These are phyloP conservation scores for Calonectria pauciramosa DNA, from an alignment of 2,329 filamentous ascomycete genomes.

Conservation along the genomic window DNA sequence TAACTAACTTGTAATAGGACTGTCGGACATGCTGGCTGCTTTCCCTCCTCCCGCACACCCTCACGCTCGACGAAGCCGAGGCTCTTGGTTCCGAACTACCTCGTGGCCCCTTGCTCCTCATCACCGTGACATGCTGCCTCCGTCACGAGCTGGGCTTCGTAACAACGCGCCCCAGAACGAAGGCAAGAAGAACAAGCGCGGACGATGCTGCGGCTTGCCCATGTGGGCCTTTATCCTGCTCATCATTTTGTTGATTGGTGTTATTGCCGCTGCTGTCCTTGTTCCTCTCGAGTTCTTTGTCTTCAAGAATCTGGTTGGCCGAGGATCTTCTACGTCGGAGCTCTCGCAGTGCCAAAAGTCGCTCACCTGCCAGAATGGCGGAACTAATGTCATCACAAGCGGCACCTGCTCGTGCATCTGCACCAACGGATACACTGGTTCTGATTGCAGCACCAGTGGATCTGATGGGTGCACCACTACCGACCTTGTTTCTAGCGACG, in stretches of 20 bases:
- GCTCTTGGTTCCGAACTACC: slow-evolving; percentile 58
- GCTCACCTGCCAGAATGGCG: slow-evolving; percentile 82
- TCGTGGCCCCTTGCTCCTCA: slow-evolving; percentile 65
- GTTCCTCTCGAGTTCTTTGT: slow-evolving; percentile 79
- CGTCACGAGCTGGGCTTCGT: slow-evolving; percentile 39
- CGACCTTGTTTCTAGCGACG: slow-evolving; percentile 57
- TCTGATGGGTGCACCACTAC: slow-evolving; percentile 68
- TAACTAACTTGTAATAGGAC: slow-evolving; percentile 64
- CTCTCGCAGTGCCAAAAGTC: slow-evolving; percentile 70
- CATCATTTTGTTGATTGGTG: slow-evolving; percentile 74
- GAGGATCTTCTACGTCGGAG: slow-evolving; percentile 53
- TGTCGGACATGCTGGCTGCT: slow-evolving; percentile 76
- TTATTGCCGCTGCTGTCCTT: slow-evolving; percentile 85
- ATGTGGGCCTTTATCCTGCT: slow-evolving; percentile 81
- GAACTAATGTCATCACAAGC: slow-evolving; percentile 78
- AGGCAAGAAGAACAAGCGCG: slow-evolving; percentile 54
- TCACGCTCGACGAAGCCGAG: slow-evolving; percentile 59
- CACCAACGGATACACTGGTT: slow-evolving; percentile 84
- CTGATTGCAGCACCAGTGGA: slow-evolving; percentile 63
- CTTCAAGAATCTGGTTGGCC: slow-evolving; percentile 62
- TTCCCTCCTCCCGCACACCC: slow-evolving; percentile 72
- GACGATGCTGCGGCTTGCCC: slow-evolving; percentile 87
- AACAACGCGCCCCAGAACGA: slow-evolving; percentile 41
- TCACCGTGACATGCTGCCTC: slow-evolving; percentile 37
- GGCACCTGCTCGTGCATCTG: slow-evolving; percentile 88